Evolutionary conservation across 352 stramenopile genomes (phyloP), one percentile per base, ranked within the genome.

Genomic region (Thalassiosira sp.): DNA sequence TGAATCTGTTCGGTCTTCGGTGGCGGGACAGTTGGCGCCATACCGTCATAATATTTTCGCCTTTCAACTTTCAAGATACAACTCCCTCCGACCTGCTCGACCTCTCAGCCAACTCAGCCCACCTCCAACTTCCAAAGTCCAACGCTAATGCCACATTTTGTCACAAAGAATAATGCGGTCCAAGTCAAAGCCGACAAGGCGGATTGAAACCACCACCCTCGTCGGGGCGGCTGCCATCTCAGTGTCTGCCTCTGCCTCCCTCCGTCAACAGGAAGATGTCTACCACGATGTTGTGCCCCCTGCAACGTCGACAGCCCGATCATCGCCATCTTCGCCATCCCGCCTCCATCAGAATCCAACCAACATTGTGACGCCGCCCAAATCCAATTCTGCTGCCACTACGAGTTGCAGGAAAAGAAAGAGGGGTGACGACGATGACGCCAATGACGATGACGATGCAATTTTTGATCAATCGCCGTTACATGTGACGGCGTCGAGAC

Each of bases 111-210:
- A n/a, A n/a, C n/a, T n/a, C n/a, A n/a, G n/a, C 31, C 31, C 31
- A 40, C 10, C 31, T 10, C 31, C 31, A 40, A 16, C 11, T 13
- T n/a, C 35, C 35, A 45, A 37, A 37, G 8, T 45, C 35, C 35
- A 45, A 53, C 7, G 18, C 18, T 5, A 31, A 57, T 13, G 18
- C 22, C 48, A 24, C 7, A 5, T 28, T 3, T 28, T 15, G 24
- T 15, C 20, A n/a, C n/a, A n/a, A n/a, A n/a, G n/a, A n/a, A 72
- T 72, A 49, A 49, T 33, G 31, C 49, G 62, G 35, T 54, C 20
- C 25, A 72, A 72, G 37, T 7, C 62, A 15, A 33, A 22, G 7
- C 62, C 62, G 51, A 35, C n/a, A 40, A 35, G 49, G 22, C n/a
- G 45, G 45, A 7, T 28, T 18, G 13, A 24, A 8, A 64, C 52